These are phyloP conservation scores for Miamiensis avidus DNA, from an alignment of 169 alveolate genomes.

Conservation along the genomic window DNA sequence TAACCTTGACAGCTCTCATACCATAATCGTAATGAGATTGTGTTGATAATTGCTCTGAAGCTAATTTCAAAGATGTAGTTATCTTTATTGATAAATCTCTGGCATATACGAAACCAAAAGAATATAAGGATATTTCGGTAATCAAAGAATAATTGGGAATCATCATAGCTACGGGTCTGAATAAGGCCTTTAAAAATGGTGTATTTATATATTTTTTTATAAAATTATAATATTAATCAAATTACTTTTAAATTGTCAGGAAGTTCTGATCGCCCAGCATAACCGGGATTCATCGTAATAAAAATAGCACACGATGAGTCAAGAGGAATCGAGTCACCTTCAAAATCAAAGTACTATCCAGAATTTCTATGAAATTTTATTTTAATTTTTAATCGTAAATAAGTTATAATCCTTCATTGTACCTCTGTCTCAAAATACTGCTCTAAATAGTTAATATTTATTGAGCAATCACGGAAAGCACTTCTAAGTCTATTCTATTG, in stretches of 20 bases:
- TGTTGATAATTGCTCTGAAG: slow-evolving; percentile 71
- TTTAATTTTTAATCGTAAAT: too few species aligned
- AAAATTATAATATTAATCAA: too few species aligned
- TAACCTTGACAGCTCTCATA: slow-evolving; percentile 74
- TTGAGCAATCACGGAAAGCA: slow-evolving; percentile 74
- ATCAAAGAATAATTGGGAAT: slow-evolving; percentile 79
- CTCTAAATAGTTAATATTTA: slow-evolving; percentile 57
- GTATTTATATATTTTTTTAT: too few species aligned
- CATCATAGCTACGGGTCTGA: slow-evolving; percentile 84
- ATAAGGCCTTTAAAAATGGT: slow-evolving; percentile 50
- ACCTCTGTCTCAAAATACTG: slow-evolving; percentile 35
- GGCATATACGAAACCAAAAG: slow-evolving; percentile 71
- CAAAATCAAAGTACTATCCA: slow-evolving; percentile 33
- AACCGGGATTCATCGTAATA: slow-evolving; percentile 85
- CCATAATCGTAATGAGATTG: slow-evolving; percentile 79
- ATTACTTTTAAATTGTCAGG: slow-evolving; percentile 58
- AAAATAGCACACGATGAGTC: slow-evolving; percentile 83
- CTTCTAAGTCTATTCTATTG: slow-evolving; percentile 80
- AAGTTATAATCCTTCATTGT: too few species aligned
- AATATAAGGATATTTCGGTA: slow-evolving; percentile 75
- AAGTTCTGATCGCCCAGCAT: slow-evolving; percentile 69
- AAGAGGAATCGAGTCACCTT: slow-evolving; percentile 69
- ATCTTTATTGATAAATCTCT: slow-evolving; percentile 67
- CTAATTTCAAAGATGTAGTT: slow-evolving; percentile 59
- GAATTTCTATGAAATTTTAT: slow-evolving; percentile 41